phyloP scores from a whole-genome alignment of 345 rosid genomes.

The Citrus trifoliata region DNA sequence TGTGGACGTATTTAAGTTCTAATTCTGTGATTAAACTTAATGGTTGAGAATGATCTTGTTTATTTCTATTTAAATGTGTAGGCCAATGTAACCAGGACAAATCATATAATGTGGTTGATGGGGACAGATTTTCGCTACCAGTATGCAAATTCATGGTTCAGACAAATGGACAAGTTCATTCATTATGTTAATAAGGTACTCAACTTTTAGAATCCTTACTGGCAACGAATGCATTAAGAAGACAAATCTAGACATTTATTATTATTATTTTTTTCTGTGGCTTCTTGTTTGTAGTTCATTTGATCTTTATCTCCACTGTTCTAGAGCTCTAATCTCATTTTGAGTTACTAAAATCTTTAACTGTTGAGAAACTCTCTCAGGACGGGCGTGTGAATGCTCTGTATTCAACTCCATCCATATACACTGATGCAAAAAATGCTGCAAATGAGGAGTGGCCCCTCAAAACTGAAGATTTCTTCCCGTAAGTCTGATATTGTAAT shows the following conservation, averaged over 20 bases:
- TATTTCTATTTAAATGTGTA: constrained; percentile 19
- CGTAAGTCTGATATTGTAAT: constrained; percentile 51
- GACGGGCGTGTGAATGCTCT: constrained; percentile 95
- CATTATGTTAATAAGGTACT: constrained; percentile 88
- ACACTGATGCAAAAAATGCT: constrained; percentile 82
- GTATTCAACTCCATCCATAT: constrained; percentile 85
- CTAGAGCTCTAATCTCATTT: constrained; percentile 8
- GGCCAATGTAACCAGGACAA: constrained; percentile 91
- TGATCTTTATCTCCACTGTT: constrained; percentile 1
- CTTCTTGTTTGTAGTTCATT: not conserved
- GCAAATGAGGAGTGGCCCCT: constrained; percentile 83
- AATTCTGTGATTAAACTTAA: not conserved
- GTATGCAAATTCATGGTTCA: constrained; percentile 90
- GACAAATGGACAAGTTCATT: constrained; percentile 96
- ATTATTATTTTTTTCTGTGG: not conserved
- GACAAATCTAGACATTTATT: not conserved
- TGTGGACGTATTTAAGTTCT: not conserved
- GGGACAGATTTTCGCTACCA: constrained; percentile 97
- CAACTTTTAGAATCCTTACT: not conserved
- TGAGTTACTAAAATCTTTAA: constrained; percentile 8
- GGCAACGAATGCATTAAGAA: not conserved
- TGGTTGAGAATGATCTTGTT: not conserved
- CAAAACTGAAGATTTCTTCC: constrained; percentile 87
- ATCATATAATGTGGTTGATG: constrained; percentile 93
- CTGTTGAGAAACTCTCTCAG: constrained; percentile 35